Evolutionary conservation across 805 yeast genomes (phyloP), one percentile per base, ranked within the genome.

Genomic region (Metschnikowia colocasiae): DNA sequence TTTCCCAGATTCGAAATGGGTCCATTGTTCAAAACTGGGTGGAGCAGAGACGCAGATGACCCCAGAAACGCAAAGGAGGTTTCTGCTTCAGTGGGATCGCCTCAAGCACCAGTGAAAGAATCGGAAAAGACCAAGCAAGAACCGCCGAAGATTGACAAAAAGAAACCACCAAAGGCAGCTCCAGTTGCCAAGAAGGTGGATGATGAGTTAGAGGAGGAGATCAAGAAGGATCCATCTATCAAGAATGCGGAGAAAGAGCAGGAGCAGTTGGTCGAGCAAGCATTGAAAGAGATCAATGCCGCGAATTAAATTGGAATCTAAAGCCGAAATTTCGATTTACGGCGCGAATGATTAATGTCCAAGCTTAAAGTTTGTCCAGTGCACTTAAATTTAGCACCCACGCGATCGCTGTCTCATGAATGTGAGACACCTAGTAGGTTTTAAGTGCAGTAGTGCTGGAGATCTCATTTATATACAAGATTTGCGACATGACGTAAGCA

Each of bases 1-100:
- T 80, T 90, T 66, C 97, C 97, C n/a, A 75, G 71, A 33, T 79
- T 88, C 49, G 77, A 75, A 22, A 65, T 75, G 70, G 70, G 67
- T 22, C 71, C 77, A 8, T 55, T 62, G 46, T 80, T 83, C 59
- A 70, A 69, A 40, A 83, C 89, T 3, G 87, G 86, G 0, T 84
- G 88, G 87, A 57, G 59, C 33, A 74, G 83, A 49, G 55, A 57
- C 35, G 42, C 48, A n/a, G 59, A 52, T 35, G 65, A 59, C 42
- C 48, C 52, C 31, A 51, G 62, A 47, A 55, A 40, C 49, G 45
- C 10, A 13, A 32, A 41, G 10, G n/a, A 16, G 26, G 47, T 51
- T 43, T 26, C 45, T 23, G 35, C 50, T 3, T 51, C 53, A 9
- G 52, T 51, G 13, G 55, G 56, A 7, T 50, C 58, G 38, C 57